phyloP scores from a whole-genome alignment of 2,329 filamentous ascomycete genomes.

The Pseudogymnoascus destructans region DNA sequence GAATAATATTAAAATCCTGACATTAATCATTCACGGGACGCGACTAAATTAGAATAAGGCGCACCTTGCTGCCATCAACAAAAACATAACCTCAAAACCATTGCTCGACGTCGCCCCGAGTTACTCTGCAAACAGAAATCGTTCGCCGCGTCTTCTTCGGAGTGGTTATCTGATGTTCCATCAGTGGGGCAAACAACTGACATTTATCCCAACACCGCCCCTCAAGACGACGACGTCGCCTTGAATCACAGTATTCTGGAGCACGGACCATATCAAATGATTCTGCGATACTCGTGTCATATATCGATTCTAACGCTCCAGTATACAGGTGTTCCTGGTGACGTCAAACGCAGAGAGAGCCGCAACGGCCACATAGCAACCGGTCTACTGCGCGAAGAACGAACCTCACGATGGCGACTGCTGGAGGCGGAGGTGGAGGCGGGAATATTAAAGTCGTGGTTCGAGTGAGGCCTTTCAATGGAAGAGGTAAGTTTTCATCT shows the following conservation, averaged over 20 bases:
- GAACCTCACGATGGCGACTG: slow-evolving; percentile 21
- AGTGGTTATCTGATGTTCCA: slow-evolving; percentile 4
- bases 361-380: slow-evolving; percentile 4
- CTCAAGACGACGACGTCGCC: neutral
- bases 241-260: neutral
- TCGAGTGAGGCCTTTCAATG: slow-evolving; percentile 88
- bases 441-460: slow-evolving; percentile 99
- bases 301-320: neutral
- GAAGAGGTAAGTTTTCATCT: slow-evolving; percentile 52
- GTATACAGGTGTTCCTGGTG: slow-evolving; percentile 1
- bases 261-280: neutral
- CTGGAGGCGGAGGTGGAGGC: slow-evolving; percentile 58
- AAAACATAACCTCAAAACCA: neutral
- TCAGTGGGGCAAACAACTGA: slow-evolving; percentile 3
- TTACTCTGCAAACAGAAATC: neutral
- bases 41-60: neutral
- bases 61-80: neutral
- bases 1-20: slow-evolving; percentile 4
- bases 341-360: neutral
- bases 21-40: neutral
- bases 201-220: slow-evolving; percentile 2
- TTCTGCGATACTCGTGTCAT: neutral
- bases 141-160: neutral
- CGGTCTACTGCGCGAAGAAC: neutral
- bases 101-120: neutral